Evolutionary conservation across 192 early-diverging fungal species (phyloP).

Genomic region (Thamnidium elegans): DNA sequence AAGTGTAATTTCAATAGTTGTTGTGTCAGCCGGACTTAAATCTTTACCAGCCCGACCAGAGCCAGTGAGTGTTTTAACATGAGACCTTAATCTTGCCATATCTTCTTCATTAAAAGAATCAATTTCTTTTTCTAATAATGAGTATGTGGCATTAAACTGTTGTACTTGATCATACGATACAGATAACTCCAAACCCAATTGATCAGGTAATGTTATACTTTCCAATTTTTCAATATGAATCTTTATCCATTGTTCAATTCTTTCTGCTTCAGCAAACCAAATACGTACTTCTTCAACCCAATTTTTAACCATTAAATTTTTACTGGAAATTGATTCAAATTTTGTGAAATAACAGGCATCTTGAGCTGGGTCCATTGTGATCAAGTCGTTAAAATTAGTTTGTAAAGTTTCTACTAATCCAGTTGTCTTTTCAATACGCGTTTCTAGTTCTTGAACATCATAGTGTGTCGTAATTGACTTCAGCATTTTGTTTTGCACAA

Average conservation of each 20-base stretch:
- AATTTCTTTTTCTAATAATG: slow-evolving; percentile 35
- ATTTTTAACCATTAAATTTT: slow-evolving; percentile 26
- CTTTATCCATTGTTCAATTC: slow-evolving; percentile 39
- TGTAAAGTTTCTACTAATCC: background rate
- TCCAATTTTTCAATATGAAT: slow-evolving; percentile 33
- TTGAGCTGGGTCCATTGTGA: background rate
- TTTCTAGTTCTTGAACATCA: slow-evolving; percentile 28
- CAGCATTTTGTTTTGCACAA: slow-evolving; percentile 29
- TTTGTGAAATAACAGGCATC: slow-evolving; percentile 2
- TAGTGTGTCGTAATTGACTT: slow-evolving; percentile 29
- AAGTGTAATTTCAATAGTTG: slow-evolving; percentile 44
- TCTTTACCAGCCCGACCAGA: slow-evolving; percentile 24
- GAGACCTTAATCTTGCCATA: slow-evolving; percentile 41
- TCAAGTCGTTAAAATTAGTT: background rate
- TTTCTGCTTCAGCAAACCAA: slow-evolving; percentile 39
- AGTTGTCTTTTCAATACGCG: slow-evolving; percentile 13
- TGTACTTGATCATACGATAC: slow-evolving; percentile 26
- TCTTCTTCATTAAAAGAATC: slow-evolving; percentile 43
- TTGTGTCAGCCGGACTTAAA: slow-evolving; percentile 43
- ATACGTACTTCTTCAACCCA: slow-evolving; percentile 34
- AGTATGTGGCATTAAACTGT: slow-evolving; percentile 28
- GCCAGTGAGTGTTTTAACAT: slow-evolving; percentile 44
- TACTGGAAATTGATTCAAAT: slow-evolving; percentile 20
- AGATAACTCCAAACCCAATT: slow-evolving; percentile 4
- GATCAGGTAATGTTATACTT: slow-evolving; percentile 26